phyloP scores from a whole-genome alignment of 1,284 basidiomycete species.

The Thelephora terrestris region DNA sequence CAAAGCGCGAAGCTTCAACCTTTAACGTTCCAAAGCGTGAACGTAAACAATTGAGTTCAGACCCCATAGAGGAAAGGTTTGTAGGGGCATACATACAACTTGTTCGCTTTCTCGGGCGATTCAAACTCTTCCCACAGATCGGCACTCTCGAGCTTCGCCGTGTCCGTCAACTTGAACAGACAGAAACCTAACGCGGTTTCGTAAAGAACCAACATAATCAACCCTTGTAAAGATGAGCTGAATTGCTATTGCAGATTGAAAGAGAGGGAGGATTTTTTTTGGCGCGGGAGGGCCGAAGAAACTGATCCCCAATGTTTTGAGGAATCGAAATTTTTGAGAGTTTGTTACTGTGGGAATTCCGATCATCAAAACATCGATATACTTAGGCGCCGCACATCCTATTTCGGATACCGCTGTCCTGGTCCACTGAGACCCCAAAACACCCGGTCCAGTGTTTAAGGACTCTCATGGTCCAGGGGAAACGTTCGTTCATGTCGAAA shows the following conservation, averaged over 20 bases:
- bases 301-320: too few species aligned
- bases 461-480: too few species aligned
- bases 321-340: too few species aligned
- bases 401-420: too few species aligned
- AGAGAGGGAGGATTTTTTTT: neutral
- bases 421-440: too few species aligned
- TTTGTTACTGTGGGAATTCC: too few species aligned
- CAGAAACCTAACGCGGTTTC: conserved; percentile 91
- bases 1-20: conserved; percentile 80
- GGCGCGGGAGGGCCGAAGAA: too few species aligned
- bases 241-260: neutral
- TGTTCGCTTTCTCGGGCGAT: conserved; percentile 84
- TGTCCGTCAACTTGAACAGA: conserved; percentile 93
- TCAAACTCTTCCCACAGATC: conserved; percentile 92
- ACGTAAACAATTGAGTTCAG: conserved; percentile 96
- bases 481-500: too few species aligned
- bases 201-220: conserved; percentile 69
- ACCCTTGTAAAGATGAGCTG: neutral
- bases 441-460: too few species aligned
- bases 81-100: conserved; percentile 60
- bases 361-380: too few species aligned
- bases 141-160: conserved; percentile 79
- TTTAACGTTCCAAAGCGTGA: conserved; percentile 77
- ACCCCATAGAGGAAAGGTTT: conserved; percentile 68
- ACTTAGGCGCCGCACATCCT: too few species aligned